A percentile compares a stretch with the other conserved stretches of the same genome.
phyloP scores from a whole-genome alignment of 176 grass and related monocot genomes.

The Pontederia crassipes region DNA sequence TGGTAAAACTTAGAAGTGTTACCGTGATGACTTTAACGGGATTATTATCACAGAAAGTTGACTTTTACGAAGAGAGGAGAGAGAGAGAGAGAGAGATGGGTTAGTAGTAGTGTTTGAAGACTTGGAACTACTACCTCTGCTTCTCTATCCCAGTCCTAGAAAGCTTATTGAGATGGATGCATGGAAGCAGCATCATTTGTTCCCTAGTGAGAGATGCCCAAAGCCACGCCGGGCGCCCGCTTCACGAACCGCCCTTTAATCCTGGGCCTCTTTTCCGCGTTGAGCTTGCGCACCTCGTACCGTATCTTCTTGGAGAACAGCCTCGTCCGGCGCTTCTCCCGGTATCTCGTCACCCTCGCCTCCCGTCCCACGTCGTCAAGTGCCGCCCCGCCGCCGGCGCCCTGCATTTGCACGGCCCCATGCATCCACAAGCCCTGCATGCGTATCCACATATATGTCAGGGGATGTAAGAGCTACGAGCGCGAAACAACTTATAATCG shows the following conservation, averaged over 20 bases:
- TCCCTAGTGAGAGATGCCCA: no score
- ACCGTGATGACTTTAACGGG: no score
- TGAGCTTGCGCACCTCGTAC: conserved; percentile 96
- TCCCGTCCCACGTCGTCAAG: conserved; percentile 32
- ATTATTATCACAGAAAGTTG: no score
- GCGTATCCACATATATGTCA: neutral
- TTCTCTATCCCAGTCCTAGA: no score
- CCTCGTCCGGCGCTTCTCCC: conserved; percentile 92
- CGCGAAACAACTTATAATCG: conserved; percentile 1
- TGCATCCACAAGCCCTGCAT: neutral
- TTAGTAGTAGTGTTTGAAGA: no score
- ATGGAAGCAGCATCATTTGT: no score
- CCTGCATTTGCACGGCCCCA: conserved; percentile 7
- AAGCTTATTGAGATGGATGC: no score
- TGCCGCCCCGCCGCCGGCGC: neutral
- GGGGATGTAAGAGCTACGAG: neutral
- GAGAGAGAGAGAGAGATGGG: no score
- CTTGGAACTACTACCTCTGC: no score
- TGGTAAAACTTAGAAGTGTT: no score
- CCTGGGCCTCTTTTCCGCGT: conserved; percentile 89
- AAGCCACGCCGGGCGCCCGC: conserved; percentile 13
- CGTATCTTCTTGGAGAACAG: conserved; percentile 98
- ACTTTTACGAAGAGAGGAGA: no score
- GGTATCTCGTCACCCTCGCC: conserved; percentile 67
- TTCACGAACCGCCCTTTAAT: conserved; percentile 99